Evolutionary conservation across 2,329 filamentous ascomycete genomes (phyloP), one percentile per base, ranked within the genome.

Genomic region (Pseudocercospora eumusae): DNA sequence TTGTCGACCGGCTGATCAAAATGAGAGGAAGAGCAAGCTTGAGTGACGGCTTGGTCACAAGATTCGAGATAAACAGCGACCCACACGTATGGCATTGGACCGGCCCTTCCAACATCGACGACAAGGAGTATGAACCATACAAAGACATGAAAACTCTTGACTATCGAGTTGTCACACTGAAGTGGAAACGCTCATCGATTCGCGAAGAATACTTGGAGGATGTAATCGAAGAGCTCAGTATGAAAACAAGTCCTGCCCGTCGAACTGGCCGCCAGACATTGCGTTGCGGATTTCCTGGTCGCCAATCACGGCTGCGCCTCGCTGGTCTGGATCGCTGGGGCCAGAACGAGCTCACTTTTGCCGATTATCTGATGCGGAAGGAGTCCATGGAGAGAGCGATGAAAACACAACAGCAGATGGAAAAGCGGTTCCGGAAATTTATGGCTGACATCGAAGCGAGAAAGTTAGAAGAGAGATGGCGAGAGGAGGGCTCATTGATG

Each of bases 91-190:
- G 69, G 18, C 68, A 68, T 10, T 84, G 82, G 82, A 77, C 69
- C 1, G 82, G 82, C 0, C 75, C 75, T 11, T 79, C 80, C n/a
- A 75, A 74, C 0, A 79, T 81, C 75, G 67, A 75, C 4, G 55
- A 65, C 0, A 1, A 64, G 27, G 71, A 75, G 6, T 82, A 80
- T 77, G 9, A 74, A 0, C 74, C 79, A 1, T 81, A 84, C 63
- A 80, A 82, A 67, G 71, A 71, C 0, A 67, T 71, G 18, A 70
- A 73, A 0, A 69, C 68, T 15, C 72, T 84, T 8, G 75, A 81
- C 21, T 83, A 82, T 60, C 78, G 81, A 64, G 69, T 83, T 33
- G 72, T 73, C 2, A 73, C 77, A 0, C 71, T 83, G 2, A 74
- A 70, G 0, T 84, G 71, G 71, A 63, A 58, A 36, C 33, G 33